Base-by-base conservation (phyloP, 331 rosid species). In the Dryas integrifolia region DNA sequence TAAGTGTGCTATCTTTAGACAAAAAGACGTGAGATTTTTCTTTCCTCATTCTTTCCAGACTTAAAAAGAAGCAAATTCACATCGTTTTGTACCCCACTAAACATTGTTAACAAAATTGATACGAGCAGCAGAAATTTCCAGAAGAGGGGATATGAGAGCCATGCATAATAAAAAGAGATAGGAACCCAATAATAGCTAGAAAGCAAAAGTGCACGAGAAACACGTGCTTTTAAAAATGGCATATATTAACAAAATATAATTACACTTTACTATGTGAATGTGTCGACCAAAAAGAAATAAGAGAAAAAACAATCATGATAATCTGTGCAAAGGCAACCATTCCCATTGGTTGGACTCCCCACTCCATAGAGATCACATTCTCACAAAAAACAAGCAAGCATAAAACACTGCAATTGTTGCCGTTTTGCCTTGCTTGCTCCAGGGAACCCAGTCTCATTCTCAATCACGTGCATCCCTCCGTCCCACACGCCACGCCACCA, bases 181-280 rank as follows among this genome's bases (percentile, higher is more conserved):
- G 6, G 58, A 14, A 16, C 44, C 44, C 9, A n/a, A 49, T 10
- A 9, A 49, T 26, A 12, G 47, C 21, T 38, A 67, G 30, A n/a
- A 49, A 60, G 13, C 60, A 14, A 52, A 72, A 51, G 38, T 2
- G 55, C 67, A 35, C 72, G n/a, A 55, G 66, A 61, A 58, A 44
- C 73, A 60, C 75, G 40, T 52, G 61, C 52, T 12, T 6, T 67
- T 13, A 2, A 50, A 77, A 73, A 52, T 44, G 80, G 59, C 85
- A 48, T 52, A 51, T 79, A 81, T 75, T 45, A 64, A 69, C 72
- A 53, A 67, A 48, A 57, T 24, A 30, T 74, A 80, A 82, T 76
- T 78, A 83, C 88, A 82, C 49, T 67, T 79, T 67, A 81, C 67
- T 83, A 69, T 73, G 74, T 76, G 75, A 69, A 30, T 72, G 49